phyloP scores from a whole-genome alignment of 78 protist genomes.

The Guillardia theta region DNA sequence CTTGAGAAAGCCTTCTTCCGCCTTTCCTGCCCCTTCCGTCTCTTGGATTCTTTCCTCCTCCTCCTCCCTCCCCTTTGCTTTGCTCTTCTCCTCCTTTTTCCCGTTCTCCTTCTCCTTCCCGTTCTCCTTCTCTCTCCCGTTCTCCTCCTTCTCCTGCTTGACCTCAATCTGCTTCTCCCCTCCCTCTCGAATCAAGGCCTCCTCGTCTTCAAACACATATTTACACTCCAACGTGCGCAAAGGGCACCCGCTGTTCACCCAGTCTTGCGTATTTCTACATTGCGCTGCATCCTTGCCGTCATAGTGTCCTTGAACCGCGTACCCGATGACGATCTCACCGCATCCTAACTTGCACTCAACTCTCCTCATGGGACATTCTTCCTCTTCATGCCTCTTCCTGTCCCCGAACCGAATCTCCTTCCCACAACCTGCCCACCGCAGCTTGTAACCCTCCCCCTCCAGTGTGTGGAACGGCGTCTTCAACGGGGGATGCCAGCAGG shows the following conservation, averaged over 20 bases:
- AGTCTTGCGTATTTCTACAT: neutral
- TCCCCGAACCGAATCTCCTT: neutral
- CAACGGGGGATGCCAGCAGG: constrained; percentile 1
- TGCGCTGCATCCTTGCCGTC: neutral
- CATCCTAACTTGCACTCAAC: neutral
- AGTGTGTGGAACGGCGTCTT: neutral
- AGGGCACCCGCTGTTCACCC: constrained; percentile 13
- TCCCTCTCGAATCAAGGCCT: too few species aligned
- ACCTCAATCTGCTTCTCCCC: too few species aligned
- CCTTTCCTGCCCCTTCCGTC: too few species aligned
- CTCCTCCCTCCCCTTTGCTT: too few species aligned
- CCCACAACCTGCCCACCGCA: constrained; percentile 6
- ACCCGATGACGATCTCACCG: neutral
- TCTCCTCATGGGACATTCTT: neutral
- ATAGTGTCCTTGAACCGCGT: neutral
- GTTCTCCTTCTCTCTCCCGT: too few species aligned
- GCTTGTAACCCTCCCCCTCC: neutral
- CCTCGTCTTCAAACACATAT: neutral
- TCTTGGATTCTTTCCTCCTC: too few species aligned
- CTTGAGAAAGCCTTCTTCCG: too few species aligned
- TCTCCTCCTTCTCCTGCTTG: too few species aligned
- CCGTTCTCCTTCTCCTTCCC: too few species aligned
- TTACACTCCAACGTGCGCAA: neutral
- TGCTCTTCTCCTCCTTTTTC: too few species aligned
- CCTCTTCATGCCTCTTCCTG: neutral